Evolutionary conservation across 352 stramenopile species (phyloP).

Genomic region (Paralagenidium karlingii): DNA sequence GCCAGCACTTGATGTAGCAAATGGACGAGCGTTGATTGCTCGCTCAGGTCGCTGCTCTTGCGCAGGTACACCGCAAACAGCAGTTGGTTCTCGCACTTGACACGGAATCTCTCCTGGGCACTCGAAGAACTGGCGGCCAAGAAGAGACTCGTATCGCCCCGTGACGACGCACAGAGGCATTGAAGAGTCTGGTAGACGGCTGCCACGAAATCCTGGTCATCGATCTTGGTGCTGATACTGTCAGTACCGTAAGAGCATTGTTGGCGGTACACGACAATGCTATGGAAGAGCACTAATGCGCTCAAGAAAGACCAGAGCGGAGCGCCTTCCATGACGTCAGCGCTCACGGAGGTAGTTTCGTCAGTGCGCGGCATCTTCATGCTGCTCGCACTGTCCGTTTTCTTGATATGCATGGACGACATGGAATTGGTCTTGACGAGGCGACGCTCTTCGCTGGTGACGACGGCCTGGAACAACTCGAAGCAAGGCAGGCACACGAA

Average conservation of each 20-base stretch:
- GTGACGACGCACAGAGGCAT: too few relatives aligned
- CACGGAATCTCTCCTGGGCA: too few relatives aligned
- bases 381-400: too few relatives aligned
- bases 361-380: background rate
- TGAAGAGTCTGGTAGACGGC: constrained; percentile 9
- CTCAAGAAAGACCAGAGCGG: constrained; percentile 18
- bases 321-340: background rate
- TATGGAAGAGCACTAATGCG: constrained; percentile 28
- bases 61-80: too few relatives aligned
- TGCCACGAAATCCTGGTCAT: constrained; percentile 6
- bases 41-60: too few relatives aligned
- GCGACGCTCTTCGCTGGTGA: background rate
- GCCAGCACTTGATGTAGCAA: too few relatives aligned
- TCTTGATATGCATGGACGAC: background rate
- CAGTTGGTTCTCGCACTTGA: too few relatives aligned
- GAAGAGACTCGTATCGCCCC: too few relatives aligned
- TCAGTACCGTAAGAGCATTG: constrained; percentile 5
- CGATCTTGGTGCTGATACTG: constrained; percentile 1
- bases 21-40: too few relatives aligned
- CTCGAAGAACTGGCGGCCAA: too few relatives aligned
- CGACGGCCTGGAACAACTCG: constrained; percentile 5
- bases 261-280: constrained; percentile 13
- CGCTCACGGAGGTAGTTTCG: constrained; percentile 1
- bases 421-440: background rate
- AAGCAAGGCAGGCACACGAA: constrained; percentile 17